Base-by-base conservation (phyloP, 495 filamentous ascomycete species). In the Penicillium nucicola region DNA sequence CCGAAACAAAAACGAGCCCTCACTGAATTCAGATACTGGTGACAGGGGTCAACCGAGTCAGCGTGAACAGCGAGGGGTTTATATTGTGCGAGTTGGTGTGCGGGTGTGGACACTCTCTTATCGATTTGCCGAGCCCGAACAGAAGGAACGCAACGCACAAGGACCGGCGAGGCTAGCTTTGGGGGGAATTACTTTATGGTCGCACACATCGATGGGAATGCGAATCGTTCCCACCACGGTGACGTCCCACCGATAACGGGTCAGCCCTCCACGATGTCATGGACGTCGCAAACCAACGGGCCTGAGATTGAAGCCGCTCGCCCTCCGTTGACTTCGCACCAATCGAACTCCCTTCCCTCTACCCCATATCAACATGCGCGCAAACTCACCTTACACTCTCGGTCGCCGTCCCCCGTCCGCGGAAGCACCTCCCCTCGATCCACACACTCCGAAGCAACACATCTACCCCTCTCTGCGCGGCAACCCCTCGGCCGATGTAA, bases 271-370 rank as follows among this genome's bases (percentile, higher is more conserved):
- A 69, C 63, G 45, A 74, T 75, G 71, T 64, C 70, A 58, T 74
- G 71, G 69, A 68, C 59, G 30, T 52, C 65, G 57, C 60, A 65
- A 58, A 58, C 67, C 55, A 61, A 69, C 48, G 57, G 60, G 60
- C 62, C 73, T 43, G 66, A 71, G 61, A 53, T 28, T 28, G 25
- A 64, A 48, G 50, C 67, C 22, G 53, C 58, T 53, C 74, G 74
- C 13, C 76, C 74, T 42, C 65, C 68, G 35, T 66, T 78, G 45
- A 66, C 61, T n/a, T 74, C 82, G 12, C 76, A 85, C 31, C 90
- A 95, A 50, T 95, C 93, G 10, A 95, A 78, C 62, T 97, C 93
- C 14, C 84, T 98, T 17, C 93, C 93, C 0, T 95, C 93, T 4
- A 98, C 93, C 1, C 93, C 93, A 4, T 90, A 90, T 52, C 91